phyloP scores from a whole-genome alignment of 805 yeast genomes.

The Yarrowia hollandica region DNA sequence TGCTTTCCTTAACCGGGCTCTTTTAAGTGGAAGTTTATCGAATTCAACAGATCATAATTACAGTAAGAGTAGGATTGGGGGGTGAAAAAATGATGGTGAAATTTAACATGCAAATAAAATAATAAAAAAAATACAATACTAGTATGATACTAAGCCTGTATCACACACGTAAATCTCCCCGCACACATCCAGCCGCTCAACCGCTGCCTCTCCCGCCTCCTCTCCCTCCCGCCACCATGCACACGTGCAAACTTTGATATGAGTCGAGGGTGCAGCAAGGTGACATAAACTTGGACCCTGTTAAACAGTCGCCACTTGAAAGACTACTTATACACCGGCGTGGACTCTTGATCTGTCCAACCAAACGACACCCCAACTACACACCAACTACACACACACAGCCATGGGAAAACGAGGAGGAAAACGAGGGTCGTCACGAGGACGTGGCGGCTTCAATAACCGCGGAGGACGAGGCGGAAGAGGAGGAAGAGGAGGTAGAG shows the following conservation, averaged over 20 bases:
- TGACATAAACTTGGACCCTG: not conserved
- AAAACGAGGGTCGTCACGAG: conserved; percentile 11
- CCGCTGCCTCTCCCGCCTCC: not conserved
- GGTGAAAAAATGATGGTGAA: no score
- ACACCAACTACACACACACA: not conserved
- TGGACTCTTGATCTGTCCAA: no score
- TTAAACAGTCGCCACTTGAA: not conserved
- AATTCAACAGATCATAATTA: no score
- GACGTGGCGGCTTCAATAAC: not conserved
- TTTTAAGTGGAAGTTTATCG: no score
- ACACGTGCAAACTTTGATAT: conserved; percentile 27
- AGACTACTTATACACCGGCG: not conserved
- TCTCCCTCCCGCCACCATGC: not conserved
- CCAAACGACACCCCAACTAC: not conserved
- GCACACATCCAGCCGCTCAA: not conserved
- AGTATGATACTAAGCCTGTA: no score
- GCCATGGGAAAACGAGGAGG: conserved; percentile 25
- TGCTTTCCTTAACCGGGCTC: no score
- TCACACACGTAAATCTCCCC: no score
- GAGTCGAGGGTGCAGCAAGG: conserved; percentile 16
- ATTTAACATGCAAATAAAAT: no score
- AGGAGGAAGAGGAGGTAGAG: not conserved
- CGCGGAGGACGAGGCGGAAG: conserved; percentile 5
- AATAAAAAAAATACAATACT: no score
- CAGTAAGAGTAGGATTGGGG: no score